Evolutionary conservation across 2,329 filamentous ascomycete species (phyloP).

Genomic region (Pezicula carpinea): DNA sequence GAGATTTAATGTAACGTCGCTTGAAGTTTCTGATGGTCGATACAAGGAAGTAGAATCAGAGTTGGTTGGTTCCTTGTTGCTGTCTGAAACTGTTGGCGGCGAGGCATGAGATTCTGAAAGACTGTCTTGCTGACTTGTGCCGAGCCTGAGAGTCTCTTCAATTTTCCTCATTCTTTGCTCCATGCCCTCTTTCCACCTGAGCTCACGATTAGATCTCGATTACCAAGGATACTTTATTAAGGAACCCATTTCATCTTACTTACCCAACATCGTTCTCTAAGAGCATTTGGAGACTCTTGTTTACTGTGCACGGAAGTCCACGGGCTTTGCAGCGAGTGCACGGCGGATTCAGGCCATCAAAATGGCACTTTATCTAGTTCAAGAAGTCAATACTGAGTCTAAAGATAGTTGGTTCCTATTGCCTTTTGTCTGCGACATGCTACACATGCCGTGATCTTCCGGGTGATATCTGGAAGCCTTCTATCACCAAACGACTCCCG

Average conservation of each 20-base stretch:
- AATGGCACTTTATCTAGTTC: slow-evolving; percentile 35
- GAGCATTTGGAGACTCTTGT: slow-evolving; percentile 37
- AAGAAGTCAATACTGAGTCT: too few species aligned
- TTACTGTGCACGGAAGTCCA: slow-evolving; percentile 35
- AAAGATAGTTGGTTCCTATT: background rate
- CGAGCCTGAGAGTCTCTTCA: background rate
- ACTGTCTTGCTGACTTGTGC: background rate
- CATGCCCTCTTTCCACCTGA: background rate
- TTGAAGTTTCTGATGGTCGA: too few species aligned
- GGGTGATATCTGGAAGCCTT: slow-evolving; percentile 31
- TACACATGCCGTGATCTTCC: slow-evolving; percentile 33
- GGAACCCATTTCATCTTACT: background rate
- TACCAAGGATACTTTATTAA: too few species aligned
- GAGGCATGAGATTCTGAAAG: too few species aligned
- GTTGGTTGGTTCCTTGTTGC: too few species aligned
- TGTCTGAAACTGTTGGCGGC: too few species aligned
- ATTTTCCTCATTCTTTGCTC: background rate
- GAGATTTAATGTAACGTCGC: background rate
- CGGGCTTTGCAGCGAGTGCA: slow-evolving; percentile 36
- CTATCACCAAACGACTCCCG: slow-evolving; percentile 32
- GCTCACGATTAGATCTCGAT: background rate
- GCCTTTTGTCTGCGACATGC: slow-evolving; percentile 35
- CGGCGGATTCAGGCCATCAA: slow-evolving; percentile 32
- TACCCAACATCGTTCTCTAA: slow-evolving; percentile 34
- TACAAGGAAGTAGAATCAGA: too few species aligned